phyloP scores from a whole-genome alignment of 2,329 filamentous ascomycete genomes.

The Grosmannia huntii region DNA sequence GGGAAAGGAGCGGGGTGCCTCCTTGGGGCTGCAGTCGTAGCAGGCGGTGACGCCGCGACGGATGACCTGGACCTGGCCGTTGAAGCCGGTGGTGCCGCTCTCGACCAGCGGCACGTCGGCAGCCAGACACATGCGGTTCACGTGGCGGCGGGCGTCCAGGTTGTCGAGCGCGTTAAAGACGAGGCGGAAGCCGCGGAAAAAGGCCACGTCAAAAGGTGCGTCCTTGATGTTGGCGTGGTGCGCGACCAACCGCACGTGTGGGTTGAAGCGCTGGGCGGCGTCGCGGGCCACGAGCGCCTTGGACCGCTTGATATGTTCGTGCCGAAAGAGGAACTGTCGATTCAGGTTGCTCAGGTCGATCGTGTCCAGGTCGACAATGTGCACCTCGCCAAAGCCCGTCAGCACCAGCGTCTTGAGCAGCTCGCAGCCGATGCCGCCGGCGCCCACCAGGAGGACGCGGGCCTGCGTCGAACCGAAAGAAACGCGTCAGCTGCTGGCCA shows the following conservation, averaged over 20 bases:
- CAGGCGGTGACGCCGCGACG: slow-evolving; percentile 85
- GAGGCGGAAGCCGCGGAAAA: slow-evolving; percentile 71
- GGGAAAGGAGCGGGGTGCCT: slow-evolving; percentile 82
- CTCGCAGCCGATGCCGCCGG: slow-evolving; percentile 95
- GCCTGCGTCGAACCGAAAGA: slow-evolving; percentile 38
- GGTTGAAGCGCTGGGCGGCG: slow-evolving; percentile 81
- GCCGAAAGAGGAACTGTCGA: slow-evolving; percentile 89
- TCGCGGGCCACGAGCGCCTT: slow-evolving; percentile 73
- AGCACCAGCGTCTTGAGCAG: slow-evolving; percentile 92
- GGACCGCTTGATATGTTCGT: slow-evolving; percentile 95
- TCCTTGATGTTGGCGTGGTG: slow-evolving; percentile 96
- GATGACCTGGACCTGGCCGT: slow-evolving; percentile 94
- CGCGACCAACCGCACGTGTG: slow-evolving; percentile 71
- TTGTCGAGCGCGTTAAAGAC: slow-evolving; percentile 98
- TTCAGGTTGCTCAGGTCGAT: slow-evolving; percentile 98
- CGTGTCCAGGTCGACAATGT: slow-evolving; percentile 93
- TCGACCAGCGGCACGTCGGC: slow-evolving; percentile 85
- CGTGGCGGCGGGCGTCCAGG: slow-evolving; percentile 81
- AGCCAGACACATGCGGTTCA: slow-evolving; percentile 94
- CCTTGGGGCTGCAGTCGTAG: slow-evolving; percentile 88
- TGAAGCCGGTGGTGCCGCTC: slow-evolving; percentile 95
- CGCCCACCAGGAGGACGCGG: slow-evolving; percentile 84
- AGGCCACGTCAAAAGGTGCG: slow-evolving; percentile 67
- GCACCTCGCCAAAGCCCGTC: slow-evolving; percentile 81
- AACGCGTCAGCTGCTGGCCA: slow-evolving; percentile 12